Conservation (phyloP, 805 yeast species). For the Candida maris region DNA sequence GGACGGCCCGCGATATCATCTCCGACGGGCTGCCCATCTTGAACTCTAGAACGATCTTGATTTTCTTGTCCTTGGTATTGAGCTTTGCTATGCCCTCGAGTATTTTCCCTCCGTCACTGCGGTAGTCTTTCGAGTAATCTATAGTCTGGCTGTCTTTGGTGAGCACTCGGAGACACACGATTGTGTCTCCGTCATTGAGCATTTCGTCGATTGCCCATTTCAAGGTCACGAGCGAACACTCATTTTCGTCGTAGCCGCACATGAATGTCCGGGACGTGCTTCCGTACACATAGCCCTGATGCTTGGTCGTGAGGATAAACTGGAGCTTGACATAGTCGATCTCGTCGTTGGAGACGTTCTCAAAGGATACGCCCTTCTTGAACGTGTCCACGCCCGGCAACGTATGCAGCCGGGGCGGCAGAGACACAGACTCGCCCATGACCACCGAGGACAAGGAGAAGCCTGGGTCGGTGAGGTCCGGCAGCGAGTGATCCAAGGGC, state of each 20-base stretch:
- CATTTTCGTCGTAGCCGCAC: conserved; percentile 41
- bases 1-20: conserved; percentile 37
- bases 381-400: conserved; percentile 14
- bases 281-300: conserved; percentile 32
- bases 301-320: conserved; percentile 38
- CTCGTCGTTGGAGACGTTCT: conserved; percentile 38
- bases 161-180: conserved; percentile 42
- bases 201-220: conserved; percentile 44
- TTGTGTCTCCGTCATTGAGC: conserved; percentile 42
- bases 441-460: not conserved
- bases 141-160: conserved; percentile 28
- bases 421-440: conserved; percentile 3
- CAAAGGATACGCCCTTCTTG: conserved; percentile 37
- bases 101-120: conserved; percentile 33
- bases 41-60: conserved; percentile 42
- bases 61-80: conserved; percentile 34
- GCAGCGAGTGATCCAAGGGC: conserved; percentile 4
- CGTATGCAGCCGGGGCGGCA: conserved; percentile 5
- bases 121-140: conserved; percentile 25
- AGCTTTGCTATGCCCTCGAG: conserved; percentile 30
- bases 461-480: not conserved
- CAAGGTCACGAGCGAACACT: conserved; percentile 40
- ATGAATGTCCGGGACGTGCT: conserved; percentile 40
- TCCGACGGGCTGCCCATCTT: conserved; percentile 42
- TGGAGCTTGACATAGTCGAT: conserved; percentile 26